Evolutionary conservation across 2,329 filamentous ascomycete genomes (phyloP), one percentile per base, ranked within the genome.

Genomic region (Paraphoma chrysanthemicola): DNA sequence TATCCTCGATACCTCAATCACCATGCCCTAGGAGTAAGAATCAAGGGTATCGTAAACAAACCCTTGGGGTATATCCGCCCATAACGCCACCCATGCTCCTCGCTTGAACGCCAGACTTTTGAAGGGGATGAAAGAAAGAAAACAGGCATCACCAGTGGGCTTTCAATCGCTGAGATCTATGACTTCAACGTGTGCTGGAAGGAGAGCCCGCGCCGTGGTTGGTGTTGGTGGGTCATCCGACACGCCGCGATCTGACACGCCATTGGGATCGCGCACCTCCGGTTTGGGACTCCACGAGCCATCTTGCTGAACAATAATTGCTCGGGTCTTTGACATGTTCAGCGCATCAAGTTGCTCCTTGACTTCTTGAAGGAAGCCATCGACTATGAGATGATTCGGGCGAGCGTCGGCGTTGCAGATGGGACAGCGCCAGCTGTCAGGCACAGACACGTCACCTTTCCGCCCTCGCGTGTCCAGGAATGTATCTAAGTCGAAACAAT

Each of bases 401-500:
- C 93, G 85, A 10, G 90, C 92, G 74, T 97, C 93, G 31, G 79
- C 80, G 28, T 82, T 82, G 74, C 94, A 98, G 30, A 96, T 86
- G 0, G 95, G 95, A 67, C 95, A 99, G 60, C 85, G 89, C 93
- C 93, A 97, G 50, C 86, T 85, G 68, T 95, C 91, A 0, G 85
- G 80, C 52, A 84, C 77, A 1, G 74, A 67, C 0, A 50, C 61
- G 38, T 70, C 60, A 12, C 63, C 64, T 14, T 66, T 65, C 12
- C 60, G 55, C 11, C 52, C 57, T 42, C 59, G 74, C 41, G 64
- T 80, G 12, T 81, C 76, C 8, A 99, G 83, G 80, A 92, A 98
- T 0, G 86, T 93, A 17, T 90, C 85, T 7, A 97, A 86, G 72
- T 98, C 94, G 71, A 98, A 97, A 71, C 93, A 97, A 71, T 97